Evolutionary conservation across 768 basidiomycete genomes (phyloP).

Genomic region (Punctularia strigosozonata): DNA sequence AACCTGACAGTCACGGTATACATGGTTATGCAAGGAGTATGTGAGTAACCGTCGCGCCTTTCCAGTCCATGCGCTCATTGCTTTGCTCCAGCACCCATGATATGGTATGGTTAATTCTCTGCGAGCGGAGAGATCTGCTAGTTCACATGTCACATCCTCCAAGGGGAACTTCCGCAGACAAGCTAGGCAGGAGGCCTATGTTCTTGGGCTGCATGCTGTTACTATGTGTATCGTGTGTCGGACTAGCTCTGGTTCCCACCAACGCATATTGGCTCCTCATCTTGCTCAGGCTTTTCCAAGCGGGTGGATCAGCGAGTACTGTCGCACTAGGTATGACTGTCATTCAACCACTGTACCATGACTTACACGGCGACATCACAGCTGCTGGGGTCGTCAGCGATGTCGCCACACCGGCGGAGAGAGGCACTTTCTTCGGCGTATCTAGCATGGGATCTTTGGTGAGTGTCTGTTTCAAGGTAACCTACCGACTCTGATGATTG

Average conservation of each 20-base stretch:
- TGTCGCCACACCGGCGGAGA: slow-evolving; percentile 58
- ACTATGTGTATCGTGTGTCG: slow-evolving; percentile 56
- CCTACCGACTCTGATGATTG: neutral
- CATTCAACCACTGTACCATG: neutral
- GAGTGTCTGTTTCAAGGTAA: slow-evolving; percentile 9
- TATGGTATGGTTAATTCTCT: too few species aligned
- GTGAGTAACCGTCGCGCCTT: slow-evolving; percentile 26
- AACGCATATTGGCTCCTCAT: slow-evolving; percentile 68
- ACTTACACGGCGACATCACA: slow-evolving; percentile 10
- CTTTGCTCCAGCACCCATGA: too few species aligned
- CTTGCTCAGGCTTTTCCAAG: slow-evolving; percentile 70
- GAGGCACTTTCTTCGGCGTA: slow-evolving; percentile 64
- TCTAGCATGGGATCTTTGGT: slow-evolving; percentile 56
- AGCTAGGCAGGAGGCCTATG: slow-evolving; percentile 49
- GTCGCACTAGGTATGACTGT: slow-evolving; percentile 48
- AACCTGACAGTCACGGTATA: slow-evolving; percentile 76
- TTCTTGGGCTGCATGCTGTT: slow-evolving; percentile 53
- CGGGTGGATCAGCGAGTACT: slow-evolving; percentile 69
- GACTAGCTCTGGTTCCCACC: slow-evolving; percentile 42
- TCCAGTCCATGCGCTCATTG: too few species aligned
- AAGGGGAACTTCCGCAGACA: slow-evolving; percentile 65
- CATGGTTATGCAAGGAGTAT: slow-evolving; percentile 54
- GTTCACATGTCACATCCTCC: too few species aligned
- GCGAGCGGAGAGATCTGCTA: too few species aligned
- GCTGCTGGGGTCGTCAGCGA: slow-evolving; percentile 73